Conservation (phyloP, 208 protist species). For the Acanthamoeba lenticulata region DNA sequence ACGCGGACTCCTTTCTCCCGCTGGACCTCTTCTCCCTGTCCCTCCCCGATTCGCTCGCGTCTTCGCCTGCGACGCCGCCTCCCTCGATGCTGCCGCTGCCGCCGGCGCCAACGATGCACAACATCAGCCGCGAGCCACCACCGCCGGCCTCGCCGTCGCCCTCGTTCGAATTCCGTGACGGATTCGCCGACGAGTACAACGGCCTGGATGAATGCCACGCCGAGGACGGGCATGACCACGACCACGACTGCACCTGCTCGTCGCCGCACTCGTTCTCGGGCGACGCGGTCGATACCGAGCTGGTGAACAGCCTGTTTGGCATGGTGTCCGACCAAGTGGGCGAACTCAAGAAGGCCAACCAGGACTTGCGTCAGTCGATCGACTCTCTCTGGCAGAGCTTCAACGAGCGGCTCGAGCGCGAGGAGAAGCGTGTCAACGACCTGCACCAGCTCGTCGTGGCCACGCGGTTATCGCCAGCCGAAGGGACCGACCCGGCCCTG, state of each 20-base stretch:
- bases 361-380: neutral
- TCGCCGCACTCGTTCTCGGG: neutral
- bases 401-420: neutral
- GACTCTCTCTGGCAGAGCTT: neutral
- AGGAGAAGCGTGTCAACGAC: neutral
- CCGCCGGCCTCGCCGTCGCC: neutral
- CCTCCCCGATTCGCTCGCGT: neutral
- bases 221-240: neutral
- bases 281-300: neutral
- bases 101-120: neutral
- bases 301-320: neutral
- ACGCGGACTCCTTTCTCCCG: neutral
- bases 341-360: slow-evolving; percentile 26
- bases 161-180: neutral
- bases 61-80: neutral
- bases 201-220: neutral
- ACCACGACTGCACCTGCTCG: neutral
- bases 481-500: too few species aligned
- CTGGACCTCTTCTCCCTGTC: neutral
- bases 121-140: neutral
- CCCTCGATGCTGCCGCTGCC: neutral
- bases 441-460: neutral
- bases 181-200: neutral
- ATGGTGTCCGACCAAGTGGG: neutral
- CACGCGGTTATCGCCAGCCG: too few species aligned